Conservation (phyloP, 768 basidiomycete species). For the Termitomyces sp. region DNA sequence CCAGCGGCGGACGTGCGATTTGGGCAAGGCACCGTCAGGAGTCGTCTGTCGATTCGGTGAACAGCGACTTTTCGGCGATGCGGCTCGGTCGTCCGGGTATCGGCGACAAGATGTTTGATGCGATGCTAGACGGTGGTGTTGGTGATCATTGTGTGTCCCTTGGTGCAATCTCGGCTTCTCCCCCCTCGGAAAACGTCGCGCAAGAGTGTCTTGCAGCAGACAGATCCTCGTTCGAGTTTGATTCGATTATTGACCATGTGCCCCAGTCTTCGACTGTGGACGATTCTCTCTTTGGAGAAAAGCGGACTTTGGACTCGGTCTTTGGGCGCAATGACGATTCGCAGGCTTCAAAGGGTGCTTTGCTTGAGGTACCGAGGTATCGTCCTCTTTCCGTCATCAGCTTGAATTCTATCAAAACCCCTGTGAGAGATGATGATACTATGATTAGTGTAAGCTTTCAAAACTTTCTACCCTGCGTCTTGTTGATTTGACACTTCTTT, state of each 20-base stretch:
- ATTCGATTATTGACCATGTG: conserved; percentile 62
- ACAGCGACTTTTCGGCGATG: conserved; percentile 55
- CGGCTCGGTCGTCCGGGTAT: conserved; percentile 65
- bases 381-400: conserved; percentile 64
- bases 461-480: not conserved
- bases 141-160: conserved; percentile 49
- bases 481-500: not conserved
- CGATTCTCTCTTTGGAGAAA: conserved; percentile 36
- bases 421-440: conserved; percentile 66
- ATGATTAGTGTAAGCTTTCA: conserved; percentile 62
- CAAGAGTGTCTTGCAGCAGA: conserved; percentile 19
- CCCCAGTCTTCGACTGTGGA: conserved; percentile 28
- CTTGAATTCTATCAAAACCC: conserved; percentile 39
- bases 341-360: conserved; percentile 23
- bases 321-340: conserved; percentile 42
- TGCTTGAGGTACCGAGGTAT: conserved; percentile 46
- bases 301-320: conserved; percentile 51
- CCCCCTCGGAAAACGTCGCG: conserved; percentile 44
- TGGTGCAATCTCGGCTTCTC: conserved; percentile 61
- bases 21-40: conserved; percentile 58
- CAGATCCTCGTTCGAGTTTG: conserved; percentile 49
- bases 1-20: conserved; percentile 46
- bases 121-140: conserved; percentile 12
- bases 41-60: conserved; percentile 55
- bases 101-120: conserved; percentile 87